phyloP scores from a whole-genome alignment of 1,284 basidiomycete genomes.

The Fomitopsis schrenkii region DNA sequence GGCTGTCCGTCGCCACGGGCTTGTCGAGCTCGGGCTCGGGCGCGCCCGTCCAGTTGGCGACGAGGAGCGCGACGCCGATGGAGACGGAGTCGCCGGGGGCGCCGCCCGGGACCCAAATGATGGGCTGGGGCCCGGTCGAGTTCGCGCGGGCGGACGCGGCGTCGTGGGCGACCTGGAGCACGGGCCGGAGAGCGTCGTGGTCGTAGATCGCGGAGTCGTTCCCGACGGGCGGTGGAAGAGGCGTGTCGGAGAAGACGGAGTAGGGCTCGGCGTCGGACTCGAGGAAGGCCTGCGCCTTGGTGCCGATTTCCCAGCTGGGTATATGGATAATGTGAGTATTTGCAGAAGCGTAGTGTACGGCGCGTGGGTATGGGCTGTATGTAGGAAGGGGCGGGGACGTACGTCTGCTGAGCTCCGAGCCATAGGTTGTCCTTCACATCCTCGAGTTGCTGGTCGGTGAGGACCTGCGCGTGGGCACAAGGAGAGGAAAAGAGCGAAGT shows the following conservation, averaged over 20 bases:
- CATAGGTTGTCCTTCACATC: constrained; percentile 40
- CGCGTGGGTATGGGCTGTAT: too few species aligned
- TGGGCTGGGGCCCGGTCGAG: constrained; percentile 42
- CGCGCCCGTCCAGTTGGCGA: constrained; percentile 71
- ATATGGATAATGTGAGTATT: neutral
- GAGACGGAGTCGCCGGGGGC: constrained; percentile 81
- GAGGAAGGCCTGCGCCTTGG: constrained; percentile 65
- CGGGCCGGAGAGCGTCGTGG: constrained; percentile 36
- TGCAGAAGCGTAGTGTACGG: too few species aligned
- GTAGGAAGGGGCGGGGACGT: constrained; percentile 9
- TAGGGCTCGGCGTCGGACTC: constrained; percentile 62
- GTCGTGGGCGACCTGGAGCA: constrained; percentile 53
- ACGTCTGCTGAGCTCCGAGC: constrained; percentile 48
- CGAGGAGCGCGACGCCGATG: constrained; percentile 74
- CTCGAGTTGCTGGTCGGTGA: constrained; percentile 30
- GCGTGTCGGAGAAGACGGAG: constrained; percentile 53
- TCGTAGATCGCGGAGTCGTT: constrained; percentile 21
- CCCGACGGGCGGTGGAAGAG: constrained; percentile 34
- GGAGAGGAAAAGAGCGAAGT: neutral
- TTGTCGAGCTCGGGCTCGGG: constrained; percentile 13
- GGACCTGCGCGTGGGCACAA: constrained; percentile 22
- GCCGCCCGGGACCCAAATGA: constrained; percentile 46
- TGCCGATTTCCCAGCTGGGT: constrained; percentile 80
- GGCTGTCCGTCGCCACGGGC: neutral
- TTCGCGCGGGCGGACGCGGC: constrained; percentile 45